Conservation (phyloP, 129 eudicot species). For the Escallonia rubra region DNA sequence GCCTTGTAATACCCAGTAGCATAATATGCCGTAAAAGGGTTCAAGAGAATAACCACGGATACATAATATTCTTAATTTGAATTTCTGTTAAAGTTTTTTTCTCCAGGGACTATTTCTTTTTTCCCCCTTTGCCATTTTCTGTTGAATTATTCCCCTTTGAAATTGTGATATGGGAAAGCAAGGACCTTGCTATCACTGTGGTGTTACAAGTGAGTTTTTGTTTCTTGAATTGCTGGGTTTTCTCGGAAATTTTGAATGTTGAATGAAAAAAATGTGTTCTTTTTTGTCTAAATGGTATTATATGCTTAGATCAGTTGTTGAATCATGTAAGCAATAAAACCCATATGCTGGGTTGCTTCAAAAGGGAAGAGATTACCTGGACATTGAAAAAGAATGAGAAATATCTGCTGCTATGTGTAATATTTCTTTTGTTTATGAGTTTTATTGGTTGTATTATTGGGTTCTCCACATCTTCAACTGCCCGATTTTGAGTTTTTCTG, state of each 20-base stretch:
- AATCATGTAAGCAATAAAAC: conserved; percentile 28
- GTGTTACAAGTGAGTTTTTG: conserved; percentile 67
- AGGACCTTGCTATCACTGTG: conserved; percentile 4
- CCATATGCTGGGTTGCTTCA: conserved; percentile 29
- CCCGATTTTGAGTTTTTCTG: conserved; percentile 16
- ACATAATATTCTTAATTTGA: conserved; percentile 17
- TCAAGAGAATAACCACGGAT: conserved; percentile 22
- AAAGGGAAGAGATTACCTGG: conserved; percentile 23
- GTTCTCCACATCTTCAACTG: conserved; percentile 3
- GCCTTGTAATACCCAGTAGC: conserved; percentile 33
- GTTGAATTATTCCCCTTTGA: conserved; percentile 18
- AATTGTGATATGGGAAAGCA: conserved; percentile 70
- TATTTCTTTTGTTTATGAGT: not conserved
- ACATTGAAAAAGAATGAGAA: conserved; percentile 23
- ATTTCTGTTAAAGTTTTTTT: conserved; percentile 21
- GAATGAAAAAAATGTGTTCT: conserved; percentile 15
- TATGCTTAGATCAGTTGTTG: conserved; percentile 32
- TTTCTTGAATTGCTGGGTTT: conserved; percentile 12
- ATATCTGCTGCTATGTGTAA: conserved; percentile 20
- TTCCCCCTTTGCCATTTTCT: conserved; percentile 8
- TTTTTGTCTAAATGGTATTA: conserved; percentile 8
- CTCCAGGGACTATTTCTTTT: conserved; percentile 25
- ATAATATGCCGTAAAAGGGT: conserved; percentile 21
- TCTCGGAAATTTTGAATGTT: conserved; percentile 16
- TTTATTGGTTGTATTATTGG: conserved; percentile 11